Evolutionary conservation across 176 grass and related monocot species (phyloP).

Genomic region (Carex pumila): DNA sequence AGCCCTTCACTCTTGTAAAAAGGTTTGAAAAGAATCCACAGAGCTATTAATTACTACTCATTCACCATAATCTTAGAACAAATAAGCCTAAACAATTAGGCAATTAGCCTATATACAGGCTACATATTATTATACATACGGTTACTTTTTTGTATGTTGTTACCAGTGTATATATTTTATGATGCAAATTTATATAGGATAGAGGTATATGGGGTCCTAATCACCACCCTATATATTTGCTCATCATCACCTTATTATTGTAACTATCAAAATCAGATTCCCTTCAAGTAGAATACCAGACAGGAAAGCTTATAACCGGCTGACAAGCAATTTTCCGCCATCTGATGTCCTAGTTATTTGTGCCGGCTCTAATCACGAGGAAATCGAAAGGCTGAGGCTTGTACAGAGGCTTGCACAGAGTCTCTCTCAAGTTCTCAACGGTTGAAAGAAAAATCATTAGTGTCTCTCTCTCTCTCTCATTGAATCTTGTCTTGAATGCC

Average conservation of each 20-base stretch:
- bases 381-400: neutral
- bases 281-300: neutral
- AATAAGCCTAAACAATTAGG: neutral
- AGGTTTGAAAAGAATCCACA: neutral
- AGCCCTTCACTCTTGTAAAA: neutral
- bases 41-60: neutral
- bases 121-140: neutral
- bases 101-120: neutral
- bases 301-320: neutral
- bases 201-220: neutral
- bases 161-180: too few relatives aligned
- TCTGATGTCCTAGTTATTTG: neutral
- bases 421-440: neutral
- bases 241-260: conserved; percentile 3
- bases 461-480: neutral
- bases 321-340: neutral
- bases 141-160: too few relatives aligned
- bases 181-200: neutral
- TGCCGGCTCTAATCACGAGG: neutral
- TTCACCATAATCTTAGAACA: neutral
- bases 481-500: conserved; percentile 14
- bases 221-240: neutral
- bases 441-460: neutral
- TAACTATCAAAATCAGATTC: neutral
- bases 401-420: neutral